Conservation (phyloP, 1,139 yeast species). For the Sugiyamaella sp. region DNA sequence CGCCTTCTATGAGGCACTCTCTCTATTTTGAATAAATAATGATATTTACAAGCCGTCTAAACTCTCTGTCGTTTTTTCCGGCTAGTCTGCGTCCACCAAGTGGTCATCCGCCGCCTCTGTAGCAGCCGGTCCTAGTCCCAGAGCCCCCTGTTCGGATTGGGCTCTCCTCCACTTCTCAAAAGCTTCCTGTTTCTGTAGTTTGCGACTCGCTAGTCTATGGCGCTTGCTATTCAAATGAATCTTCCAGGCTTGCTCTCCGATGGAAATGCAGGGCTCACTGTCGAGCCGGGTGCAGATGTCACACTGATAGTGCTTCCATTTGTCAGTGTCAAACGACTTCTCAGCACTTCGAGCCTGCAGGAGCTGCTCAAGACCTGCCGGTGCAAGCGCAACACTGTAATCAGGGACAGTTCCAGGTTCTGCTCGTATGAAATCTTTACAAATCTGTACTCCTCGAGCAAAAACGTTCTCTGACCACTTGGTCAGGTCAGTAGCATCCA, state of each 20-base stretch:
- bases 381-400: conserved; percentile 45
- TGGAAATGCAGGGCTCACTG: conserved; percentile 61
- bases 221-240: conserved; percentile 63
- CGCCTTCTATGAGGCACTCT: no score
- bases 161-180: conserved; percentile 20
- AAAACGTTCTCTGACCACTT: conserved; percentile 63
- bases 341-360: conserved; percentile 35
- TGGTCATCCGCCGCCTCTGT: no score
- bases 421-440: conserved; percentile 48
- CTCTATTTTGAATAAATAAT: no score
- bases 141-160: no score
- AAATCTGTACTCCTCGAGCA: conserved; percentile 56
- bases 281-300: conserved; percentile 61
- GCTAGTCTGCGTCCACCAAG: no score
- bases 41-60: no score
- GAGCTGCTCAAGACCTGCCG: conserved; percentile 48
- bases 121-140: no score
- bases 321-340: conserved; percentile 39
- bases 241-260: conserved; percentile 75
- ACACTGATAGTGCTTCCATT: conserved; percentile 76
- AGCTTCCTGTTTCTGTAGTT: conserved; percentile 17
- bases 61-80: no score
- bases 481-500: conserved; percentile 74
- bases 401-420: conserved; percentile 15
- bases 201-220: conserved; percentile 36